Percentiles rank a stretch among this genome's conserved stretches.
Conservation (phyloP, 495 filamentous ascomycete species). For the Neohortaea acidophila region DNA sequence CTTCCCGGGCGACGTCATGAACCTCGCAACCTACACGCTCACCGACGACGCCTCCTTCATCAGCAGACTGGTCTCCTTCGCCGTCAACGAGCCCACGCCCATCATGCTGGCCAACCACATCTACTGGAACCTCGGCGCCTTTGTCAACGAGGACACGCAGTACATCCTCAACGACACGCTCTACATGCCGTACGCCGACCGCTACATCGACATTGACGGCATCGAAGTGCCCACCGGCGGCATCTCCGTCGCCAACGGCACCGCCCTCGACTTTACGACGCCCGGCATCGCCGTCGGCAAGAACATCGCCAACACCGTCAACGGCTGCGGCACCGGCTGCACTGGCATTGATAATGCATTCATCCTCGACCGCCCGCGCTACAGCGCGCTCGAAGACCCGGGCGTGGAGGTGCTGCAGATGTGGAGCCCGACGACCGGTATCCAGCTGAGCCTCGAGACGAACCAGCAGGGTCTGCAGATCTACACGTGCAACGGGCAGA, state of each 20-base stretch:
- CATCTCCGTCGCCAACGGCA: constrained; percentile 42
- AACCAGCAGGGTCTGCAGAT: constrained; percentile 69
- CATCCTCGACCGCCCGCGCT: constrained; percentile 47
- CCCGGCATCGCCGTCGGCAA: constrained; percentile 51
- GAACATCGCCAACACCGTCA: constrained; percentile 42
- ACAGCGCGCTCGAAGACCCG: constrained; percentile 38
- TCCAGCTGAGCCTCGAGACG: constrained; percentile 54
- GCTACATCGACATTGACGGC: constrained; percentile 51
- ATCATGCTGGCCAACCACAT: constrained; percentile 55
- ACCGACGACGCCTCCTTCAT: constrained; percentile 16
- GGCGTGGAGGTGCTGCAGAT: constrained; percentile 46
- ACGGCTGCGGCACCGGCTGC: constrained; percentile 31
- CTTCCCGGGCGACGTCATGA: constrained; percentile 63
- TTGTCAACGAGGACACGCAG: constrained; percentile 34
- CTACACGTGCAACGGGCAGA: constrained; percentile 58
- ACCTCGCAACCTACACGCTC: constrained; percentile 52
- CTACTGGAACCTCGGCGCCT: constrained; percentile 81
- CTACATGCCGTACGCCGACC: constrained; percentile 51
- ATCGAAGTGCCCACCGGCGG: constrained; percentile 61
- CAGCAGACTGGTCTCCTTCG: constrained; percentile 15
- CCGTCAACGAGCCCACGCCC: constrained; percentile 31
- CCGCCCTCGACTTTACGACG: constrained; percentile 53
- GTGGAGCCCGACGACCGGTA: constrained; percentile 46
- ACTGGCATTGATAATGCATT: constrained; percentile 62
- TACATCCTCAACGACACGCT: constrained; percentile 51